phyloP scores from a whole-genome alignment of 2,329 filamentous ascomycete species.

The Fusarium sp. region DNA sequence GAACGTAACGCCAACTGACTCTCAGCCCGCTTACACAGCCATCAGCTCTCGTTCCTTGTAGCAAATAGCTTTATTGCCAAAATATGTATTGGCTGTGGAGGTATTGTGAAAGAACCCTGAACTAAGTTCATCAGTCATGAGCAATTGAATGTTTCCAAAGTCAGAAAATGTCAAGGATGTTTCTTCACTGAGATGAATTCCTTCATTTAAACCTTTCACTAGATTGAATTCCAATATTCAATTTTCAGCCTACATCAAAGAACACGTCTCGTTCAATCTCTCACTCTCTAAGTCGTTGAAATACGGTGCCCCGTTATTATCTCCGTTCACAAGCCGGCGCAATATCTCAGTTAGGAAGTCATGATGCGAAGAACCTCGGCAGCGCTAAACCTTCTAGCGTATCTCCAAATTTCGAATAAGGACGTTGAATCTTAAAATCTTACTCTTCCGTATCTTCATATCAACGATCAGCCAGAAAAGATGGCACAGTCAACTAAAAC shows the following conservation, averaged over 20 bases:
- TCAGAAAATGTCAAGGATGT: not conserved
- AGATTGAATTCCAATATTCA: not conserved
- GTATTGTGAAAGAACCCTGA: not conserved
- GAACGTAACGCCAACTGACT: too few species aligned
- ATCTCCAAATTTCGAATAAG: not conserved
- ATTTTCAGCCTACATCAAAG: not conserved
- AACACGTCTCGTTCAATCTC: not conserved
- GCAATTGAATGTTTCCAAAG: not conserved
- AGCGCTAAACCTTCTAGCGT: slow-evolving; percentile 11
- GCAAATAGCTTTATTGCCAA: not conserved
- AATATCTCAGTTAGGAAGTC: slow-evolving; percentile 25
- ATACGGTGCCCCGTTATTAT: slow-evolving; percentile 4
- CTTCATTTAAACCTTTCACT: not conserved
- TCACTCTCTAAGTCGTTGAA: not conserved
- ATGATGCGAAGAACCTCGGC: slow-evolving; percentile 21
- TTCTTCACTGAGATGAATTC: not conserved
- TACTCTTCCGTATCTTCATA: too few species aligned
- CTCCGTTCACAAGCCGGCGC: slow-evolving; percentile 4
- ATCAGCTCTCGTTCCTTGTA: not conserved
- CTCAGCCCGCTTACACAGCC: too few species aligned
- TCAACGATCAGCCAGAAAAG: not conserved
- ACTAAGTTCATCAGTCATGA: not conserved
- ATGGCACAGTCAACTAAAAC: slow-evolving; percentile 8
- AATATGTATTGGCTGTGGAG: not conserved
- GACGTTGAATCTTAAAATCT: not conserved